Percentiles rank a stretch among this genome's conserved stretches.
Conservation (phyloP, 805 yeast species). For the Candida lessepsii region DNA sequence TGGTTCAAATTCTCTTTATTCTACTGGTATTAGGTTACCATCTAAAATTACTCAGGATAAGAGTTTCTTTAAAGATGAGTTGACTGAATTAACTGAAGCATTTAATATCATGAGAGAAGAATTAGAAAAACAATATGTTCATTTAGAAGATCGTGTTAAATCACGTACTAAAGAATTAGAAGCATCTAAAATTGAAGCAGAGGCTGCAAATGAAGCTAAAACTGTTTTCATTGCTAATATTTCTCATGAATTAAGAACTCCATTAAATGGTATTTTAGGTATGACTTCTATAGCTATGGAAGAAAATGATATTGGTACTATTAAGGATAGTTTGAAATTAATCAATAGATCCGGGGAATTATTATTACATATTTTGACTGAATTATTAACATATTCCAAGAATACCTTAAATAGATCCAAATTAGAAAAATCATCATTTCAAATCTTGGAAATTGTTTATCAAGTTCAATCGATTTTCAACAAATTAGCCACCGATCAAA, state of each 20-base stretch:
- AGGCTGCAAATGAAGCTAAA: constrained; percentile 94
- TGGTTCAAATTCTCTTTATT: constrained; percentile 38
- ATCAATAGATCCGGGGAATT: constrained; percentile 92
- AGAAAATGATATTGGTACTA: constrained; percentile 65
- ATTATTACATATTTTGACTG: constrained; percentile 84
- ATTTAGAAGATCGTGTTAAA: constrained; percentile 83
- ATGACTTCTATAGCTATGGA: constrained; percentile 94
- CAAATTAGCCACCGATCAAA: constrained; percentile 73
- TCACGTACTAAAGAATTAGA: constrained; percentile 86
- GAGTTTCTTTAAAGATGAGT: constrained; percentile 71
- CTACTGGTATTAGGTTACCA: constrained; percentile 41
- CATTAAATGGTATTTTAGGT: constrained; percentile 92
- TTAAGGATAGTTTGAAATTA: constrained; percentile 73
- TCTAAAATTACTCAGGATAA: constrained; percentile 34
- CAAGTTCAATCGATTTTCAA: constrained; percentile 85
- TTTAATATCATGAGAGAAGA: constrained; percentile 91
- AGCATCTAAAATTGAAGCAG: constrained; percentile 84
- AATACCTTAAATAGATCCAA: constrained; percentile 82
- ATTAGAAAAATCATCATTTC: constrained; percentile 79
- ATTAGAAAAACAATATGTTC: constrained; percentile 76
- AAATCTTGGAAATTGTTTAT: constrained; percentile 73
- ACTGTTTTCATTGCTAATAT: constrained; percentile 47
- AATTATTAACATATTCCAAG: constrained; percentile 86
- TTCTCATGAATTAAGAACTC: constrained; percentile 78
- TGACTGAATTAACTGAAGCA: constrained; percentile 83